Base-by-base conservation (phyloP, 345 rosid species). In the Brassica nigra region DNA sequence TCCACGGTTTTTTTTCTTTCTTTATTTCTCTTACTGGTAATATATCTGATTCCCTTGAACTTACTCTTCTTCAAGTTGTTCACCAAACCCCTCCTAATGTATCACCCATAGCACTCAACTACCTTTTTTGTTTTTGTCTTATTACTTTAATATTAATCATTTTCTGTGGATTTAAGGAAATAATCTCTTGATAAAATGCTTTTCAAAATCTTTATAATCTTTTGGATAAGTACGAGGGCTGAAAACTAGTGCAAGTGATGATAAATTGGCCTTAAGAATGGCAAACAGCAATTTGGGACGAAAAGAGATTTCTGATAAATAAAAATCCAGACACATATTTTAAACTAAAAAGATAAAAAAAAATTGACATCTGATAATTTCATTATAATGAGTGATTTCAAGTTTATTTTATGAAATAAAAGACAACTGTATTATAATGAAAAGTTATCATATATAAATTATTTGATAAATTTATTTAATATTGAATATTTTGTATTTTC, bases 11-110 rank as follows among this genome's bases (percentile, higher is more conserved):
- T 54, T 54, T 1, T 12, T 1, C 5, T 49, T n/a, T n/a, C 57
- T 49, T 49, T 49, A 6, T 49, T 52, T 52, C 16, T 52, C 2
- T 52, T n/a, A 0, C 20, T 52, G 8, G 3, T 8, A n/a, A 6
- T 52, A 52, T 52, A 52, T 52, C 5, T 5, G n/a, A n/a, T 52
- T 52, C 4, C 61, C 61, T 16, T 54, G 23, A 54, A 54, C 61
- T 54, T 54, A 54, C 27, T 54, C 61, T 54, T 54, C 61, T 54
- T 54, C 27, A 15, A 70, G 80, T 77, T 70, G 80, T 70, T 77
- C 76, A 77, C 75, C 80, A 70, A 77, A 70, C 39, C 28, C 37
- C 31, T 34, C 71, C 75, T 77, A 49, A 47, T 70, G 47, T 49
- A 8, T 62, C 1, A 70, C 75, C 55, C 7, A 8, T 52, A 7